Evolutionary conservation across 495 filamentous ascomycete genomes (phyloP).

Genomic region (Penicillium verhagenii): DNA sequence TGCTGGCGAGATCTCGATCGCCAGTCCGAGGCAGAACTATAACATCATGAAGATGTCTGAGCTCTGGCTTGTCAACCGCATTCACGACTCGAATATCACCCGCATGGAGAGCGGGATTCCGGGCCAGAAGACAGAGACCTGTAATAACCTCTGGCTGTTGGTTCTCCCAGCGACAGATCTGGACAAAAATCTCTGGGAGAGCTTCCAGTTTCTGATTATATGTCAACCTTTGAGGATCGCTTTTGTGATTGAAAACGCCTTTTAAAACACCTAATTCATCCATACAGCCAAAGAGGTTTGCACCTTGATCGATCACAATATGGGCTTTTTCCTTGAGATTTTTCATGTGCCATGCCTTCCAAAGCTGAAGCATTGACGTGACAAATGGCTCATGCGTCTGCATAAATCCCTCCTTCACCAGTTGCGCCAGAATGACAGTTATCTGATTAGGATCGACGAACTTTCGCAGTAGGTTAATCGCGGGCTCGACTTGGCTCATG

Average conservation of each 20-base stretch:
- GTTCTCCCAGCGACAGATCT: conserved; percentile 58
- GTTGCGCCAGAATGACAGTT: conserved; percentile 67
- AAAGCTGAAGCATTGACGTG: conserved; percentile 68
- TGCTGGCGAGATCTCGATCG: conserved; percentile 80
- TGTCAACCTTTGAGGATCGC: conserved; percentile 21
- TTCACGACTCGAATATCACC: conserved; percentile 87
- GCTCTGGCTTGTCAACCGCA: conserved; percentile 71
- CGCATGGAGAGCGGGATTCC: conserved; percentile 93
- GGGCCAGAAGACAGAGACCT: conserved; percentile 78
- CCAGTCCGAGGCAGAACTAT: conserved; percentile 85
- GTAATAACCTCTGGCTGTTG: conserved; percentile 62
- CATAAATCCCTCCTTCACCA: conserved; percentile 83
- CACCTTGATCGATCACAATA: conserved; percentile 76
- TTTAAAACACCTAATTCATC: conserved; percentile 78
- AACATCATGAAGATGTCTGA: conserved; percentile 76
- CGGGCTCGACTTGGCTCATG: conserved; percentile 61
- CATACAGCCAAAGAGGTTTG: conserved; percentile 83
- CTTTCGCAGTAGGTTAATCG: conserved; percentile 63
- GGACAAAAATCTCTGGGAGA: conserved; percentile 87
- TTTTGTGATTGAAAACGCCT: conserved; percentile 56
- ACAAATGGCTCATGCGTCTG: conserved; percentile 74
- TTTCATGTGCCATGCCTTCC: conserved; percentile 81
- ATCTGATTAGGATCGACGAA: conserved; percentile 85
- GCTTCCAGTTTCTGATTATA: conserved; percentile 39
- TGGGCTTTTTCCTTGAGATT: conserved; percentile 89